Evolutionary conservation across 2,329 filamentous ascomycete species (phyloP).

Genomic region (Xylariaceae sp.): DNA sequence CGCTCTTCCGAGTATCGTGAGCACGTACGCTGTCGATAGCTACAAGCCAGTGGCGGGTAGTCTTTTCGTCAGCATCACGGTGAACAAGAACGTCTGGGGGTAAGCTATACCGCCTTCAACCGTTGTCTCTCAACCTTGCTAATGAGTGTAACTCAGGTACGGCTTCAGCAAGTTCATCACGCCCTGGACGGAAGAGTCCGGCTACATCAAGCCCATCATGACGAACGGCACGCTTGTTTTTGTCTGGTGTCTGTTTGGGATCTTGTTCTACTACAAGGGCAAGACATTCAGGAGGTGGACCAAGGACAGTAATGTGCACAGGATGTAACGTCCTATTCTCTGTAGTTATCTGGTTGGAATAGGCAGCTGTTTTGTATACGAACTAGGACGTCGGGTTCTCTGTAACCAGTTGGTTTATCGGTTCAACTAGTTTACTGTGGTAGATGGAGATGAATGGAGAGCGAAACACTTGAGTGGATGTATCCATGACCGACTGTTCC

Average conservation of each 20-base stretch:
- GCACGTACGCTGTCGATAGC: constrained; percentile 51
- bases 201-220: constrained; percentile 16
- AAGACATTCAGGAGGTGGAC: constrained; percentile 24
- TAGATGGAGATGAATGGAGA: too few species aligned
- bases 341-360: too few species aligned
- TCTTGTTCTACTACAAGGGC: constrained; percentile 22
- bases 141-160: too few species aligned
- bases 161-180: constrained; percentile 20
- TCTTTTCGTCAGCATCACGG: constrained; percentile 53
- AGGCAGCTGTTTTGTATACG: too few species aligned
- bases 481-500: too few species aligned
- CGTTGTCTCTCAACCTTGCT: too few species aligned
- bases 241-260: constrained; percentile 18
- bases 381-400: too few species aligned
- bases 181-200: constrained; percentile 20
- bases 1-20: constrained; percentile 51
- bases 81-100: constrained; percentile 26
- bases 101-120: too few species aligned
- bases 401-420: too few species aligned
- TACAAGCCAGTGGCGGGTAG: constrained; percentile 56
- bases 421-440: too few species aligned
- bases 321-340: constrained; percentile 10
- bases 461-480: too few species aligned
- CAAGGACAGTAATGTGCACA: constrained; percentile 22
- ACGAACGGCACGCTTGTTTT: constrained; percentile 21